Evolutionary conservation across 371 early-diverging fungal genomes (phyloP).

Genomic region (Mucor velutinosus): DNA sequence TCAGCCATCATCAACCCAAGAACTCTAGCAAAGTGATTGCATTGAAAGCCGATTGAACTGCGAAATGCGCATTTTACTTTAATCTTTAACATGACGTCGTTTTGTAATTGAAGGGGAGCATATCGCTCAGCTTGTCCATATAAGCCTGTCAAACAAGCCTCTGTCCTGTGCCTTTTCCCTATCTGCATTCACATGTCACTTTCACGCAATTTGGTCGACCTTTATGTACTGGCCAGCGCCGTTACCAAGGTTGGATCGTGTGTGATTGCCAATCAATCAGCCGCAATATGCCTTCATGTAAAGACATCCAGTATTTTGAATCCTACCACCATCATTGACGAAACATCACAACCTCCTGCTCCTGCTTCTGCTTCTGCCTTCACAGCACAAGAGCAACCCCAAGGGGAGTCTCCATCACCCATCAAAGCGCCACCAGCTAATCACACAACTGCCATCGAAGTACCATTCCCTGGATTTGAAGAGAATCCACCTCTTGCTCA

Average conservation of each 20-base stretch:
- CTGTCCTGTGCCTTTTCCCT: background rate
- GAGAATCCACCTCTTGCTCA: background rate
- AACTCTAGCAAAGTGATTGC: background rate
- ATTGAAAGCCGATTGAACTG: background rate
- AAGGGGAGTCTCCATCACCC: background rate
- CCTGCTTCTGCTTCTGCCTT: background rate
- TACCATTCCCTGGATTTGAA: conserved; percentile 11
- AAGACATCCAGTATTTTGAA: conserved; percentile 48
- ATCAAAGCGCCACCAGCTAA: background rate
- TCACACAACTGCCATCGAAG: conserved; percentile 1
- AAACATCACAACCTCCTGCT: background rate
- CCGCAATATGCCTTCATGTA: conserved; percentile 37
- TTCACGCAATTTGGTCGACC: conserved; percentile 39
- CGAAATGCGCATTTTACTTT: background rate
- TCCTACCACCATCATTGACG: conserved; percentile 29
- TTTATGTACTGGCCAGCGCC: conserved; percentile 39
- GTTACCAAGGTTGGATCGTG: conserved; percentile 31
- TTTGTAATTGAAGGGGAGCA: conserved; percentile 1
- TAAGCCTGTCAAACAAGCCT: background rate
- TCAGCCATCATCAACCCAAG: too few species aligned
- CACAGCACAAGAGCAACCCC: background rate
- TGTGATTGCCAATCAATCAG: conserved; percentile 33
- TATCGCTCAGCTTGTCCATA: background rate
- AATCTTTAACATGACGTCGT: background rate
- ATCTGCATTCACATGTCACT: conserved; percentile 26